Conservation (phyloP, 192 early-diverging fungal genomes). For the Entophlyctis helioformis region DNA sequence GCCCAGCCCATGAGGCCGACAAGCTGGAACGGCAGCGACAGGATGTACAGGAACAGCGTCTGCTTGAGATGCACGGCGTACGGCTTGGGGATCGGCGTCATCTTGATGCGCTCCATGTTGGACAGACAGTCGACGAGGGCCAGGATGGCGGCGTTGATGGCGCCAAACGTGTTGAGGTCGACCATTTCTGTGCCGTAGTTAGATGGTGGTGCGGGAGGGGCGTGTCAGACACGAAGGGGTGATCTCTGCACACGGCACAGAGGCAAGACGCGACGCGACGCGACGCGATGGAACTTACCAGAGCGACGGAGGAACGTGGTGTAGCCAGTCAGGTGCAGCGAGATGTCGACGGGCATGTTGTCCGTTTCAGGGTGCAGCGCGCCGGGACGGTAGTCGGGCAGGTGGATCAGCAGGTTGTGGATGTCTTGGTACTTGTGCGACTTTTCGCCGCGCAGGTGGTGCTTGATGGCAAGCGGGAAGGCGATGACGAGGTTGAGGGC, state of each 20-base stretch:
- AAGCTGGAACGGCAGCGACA: conserved; percentile 74
- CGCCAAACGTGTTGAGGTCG: conserved; percentile 14
- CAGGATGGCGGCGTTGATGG: conserved; percentile 14
- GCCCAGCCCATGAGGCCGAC: conserved; percentile 32
- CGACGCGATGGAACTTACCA: not conserved
- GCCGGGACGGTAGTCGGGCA: conserved; percentile 44
- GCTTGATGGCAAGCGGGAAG: conserved; percentile 62
- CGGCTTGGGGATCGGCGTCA: conserved; percentile 76
- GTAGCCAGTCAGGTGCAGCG: conserved; percentile 19
- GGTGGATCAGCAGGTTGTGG: conserved; percentile 45
- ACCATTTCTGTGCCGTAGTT: no score
- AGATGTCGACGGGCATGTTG: conserved; percentile 27
- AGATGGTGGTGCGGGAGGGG: no score
- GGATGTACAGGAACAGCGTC: conserved; percentile 59
- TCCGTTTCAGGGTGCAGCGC: conserved; percentile 12
- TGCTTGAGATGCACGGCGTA: conserved; percentile 84
- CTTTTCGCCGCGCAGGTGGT: conserved; percentile 51
- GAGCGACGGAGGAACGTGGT: conserved; percentile 6
- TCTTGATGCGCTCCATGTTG: conserved; percentile 78
- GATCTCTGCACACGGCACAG: not conserved
- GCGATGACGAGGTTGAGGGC: conserved; percentile 59
- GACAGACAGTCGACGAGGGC: conserved; percentile 18
- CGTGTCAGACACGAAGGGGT: no score
- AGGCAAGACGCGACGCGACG: no score
- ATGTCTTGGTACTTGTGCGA: conserved; percentile 59